These are phyloP conservation scores for Cucurbita moschata DNA, from an alignment of 306 rosid species.

Conservation along the genomic window DNA sequence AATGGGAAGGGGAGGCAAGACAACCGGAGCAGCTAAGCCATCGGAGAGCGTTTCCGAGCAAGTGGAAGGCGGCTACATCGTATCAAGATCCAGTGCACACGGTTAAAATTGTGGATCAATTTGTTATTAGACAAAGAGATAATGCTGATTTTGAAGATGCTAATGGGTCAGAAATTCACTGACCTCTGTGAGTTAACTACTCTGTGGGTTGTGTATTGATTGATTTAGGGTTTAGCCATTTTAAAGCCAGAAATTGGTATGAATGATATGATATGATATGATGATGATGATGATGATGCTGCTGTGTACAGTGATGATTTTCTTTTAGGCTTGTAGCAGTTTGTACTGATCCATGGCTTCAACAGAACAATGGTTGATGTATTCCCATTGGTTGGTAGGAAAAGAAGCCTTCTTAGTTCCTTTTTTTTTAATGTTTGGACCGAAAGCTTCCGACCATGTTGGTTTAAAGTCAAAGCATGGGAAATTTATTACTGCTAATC, in stretches of 20 bases:
- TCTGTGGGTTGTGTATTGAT: slow-evolving; percentile 1
- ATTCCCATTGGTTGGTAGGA: neutral
- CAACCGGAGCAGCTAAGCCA: slow-evolving; percentile 28
- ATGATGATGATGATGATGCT: too few relatives aligned
- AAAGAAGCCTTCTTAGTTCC: neutral
- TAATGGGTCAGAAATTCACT: slow-evolving; percentile 29
- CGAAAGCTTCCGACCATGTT: too few relatives aligned
- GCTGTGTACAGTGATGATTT: slow-evolving; percentile 1
- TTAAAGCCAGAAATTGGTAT: neutral
- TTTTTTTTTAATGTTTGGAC: neutral
- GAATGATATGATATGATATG: too few relatives aligned
- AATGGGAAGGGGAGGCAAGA: slow-evolving; percentile 35
- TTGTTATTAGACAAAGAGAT: slow-evolving; percentile 39
- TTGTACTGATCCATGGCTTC: neutral
- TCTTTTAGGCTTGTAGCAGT: neutral
- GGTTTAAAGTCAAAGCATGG: neutral
- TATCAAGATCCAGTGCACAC: slow-evolving; percentile 66
- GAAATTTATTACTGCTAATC: neutral
- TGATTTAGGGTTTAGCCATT: neutral
- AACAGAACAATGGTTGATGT: neutral
- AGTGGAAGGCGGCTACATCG: slow-evolving; percentile 45
- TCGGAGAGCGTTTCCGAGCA: slow-evolving; percentile 30
- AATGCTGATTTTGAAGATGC: slow-evolving; percentile 13
- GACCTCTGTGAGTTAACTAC: slow-evolving; percentile 24
- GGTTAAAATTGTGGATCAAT: slow-evolving; percentile 80